A percentile compares a stretch with the other conserved stretches of the same genome.
phyloP scores from a whole-genome alignment of 2,329 filamentous ascomycete species.

The Xylariaceae sp. region DNA sequence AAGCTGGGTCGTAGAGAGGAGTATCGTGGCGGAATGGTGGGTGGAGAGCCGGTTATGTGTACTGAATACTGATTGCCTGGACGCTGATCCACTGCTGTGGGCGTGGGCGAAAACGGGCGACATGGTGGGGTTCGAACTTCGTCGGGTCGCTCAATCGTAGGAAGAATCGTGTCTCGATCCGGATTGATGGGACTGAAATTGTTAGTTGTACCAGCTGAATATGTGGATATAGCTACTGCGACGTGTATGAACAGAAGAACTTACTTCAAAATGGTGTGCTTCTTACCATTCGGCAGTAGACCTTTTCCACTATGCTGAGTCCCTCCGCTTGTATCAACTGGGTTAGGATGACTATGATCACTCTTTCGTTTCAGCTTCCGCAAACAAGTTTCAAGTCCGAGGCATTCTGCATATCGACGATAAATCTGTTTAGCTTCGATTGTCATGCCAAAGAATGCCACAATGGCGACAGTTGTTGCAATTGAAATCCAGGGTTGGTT shows the following conservation, averaged over 20 bases:
- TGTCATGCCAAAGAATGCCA: conserved; percentile 63
- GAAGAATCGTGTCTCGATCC: background rate
- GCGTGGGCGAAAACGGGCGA: background rate
- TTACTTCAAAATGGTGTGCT: conserved; percentile 1
- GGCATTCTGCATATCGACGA: conserved; percentile 37
- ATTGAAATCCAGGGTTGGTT: conserved; percentile 59
- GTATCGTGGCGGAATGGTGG: conserved; percentile 32
- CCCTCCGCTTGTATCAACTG: conserved; percentile 3
- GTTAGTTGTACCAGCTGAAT: conserved; percentile 3
- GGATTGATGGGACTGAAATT: background rate
- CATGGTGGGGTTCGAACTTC: background rate
- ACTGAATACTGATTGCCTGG: background rate
- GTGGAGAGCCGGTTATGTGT: too few species aligned
- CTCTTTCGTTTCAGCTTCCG: background rate
- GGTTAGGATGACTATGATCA: background rate
- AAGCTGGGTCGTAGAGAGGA: conserved; percentile 30
- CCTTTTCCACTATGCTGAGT: conserved; percentile 3
- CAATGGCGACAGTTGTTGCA: conserved; percentile 54
- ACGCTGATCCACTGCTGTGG: background rate
- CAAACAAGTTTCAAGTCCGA: conserved; percentile 26
- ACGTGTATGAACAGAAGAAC: background rate
- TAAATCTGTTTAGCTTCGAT: conserved; percentile 60
- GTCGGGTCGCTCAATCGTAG: conserved; percentile 12
- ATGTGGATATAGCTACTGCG: background rate
- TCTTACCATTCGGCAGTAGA: background rate